phyloP scores from a whole-genome alignment of 2,329 filamentous ascomycete genomes.

The Pseudocercospora pini-densiflorae region DNA sequence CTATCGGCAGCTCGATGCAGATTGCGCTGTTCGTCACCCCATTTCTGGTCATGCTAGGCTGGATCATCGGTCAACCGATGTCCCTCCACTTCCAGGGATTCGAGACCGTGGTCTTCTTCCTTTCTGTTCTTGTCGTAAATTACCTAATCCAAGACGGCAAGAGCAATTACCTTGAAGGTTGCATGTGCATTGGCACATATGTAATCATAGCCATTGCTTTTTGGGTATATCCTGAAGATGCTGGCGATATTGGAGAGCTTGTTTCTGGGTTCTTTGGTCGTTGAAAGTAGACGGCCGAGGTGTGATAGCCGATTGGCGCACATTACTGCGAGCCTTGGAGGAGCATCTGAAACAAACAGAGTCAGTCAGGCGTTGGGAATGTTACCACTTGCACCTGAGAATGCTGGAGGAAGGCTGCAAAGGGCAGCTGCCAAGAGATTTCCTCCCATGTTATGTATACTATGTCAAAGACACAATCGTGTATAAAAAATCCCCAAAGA shows the following conservation, averaged over 20 bases:
- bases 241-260: conserved; percentile 26
- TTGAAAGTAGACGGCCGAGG: conserved; percentile 7
- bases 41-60: conserved; percentile 61
- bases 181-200: conserved; percentile 61
- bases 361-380: background rate
- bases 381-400: background rate
- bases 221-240: conserved; percentile 58
- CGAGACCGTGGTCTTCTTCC: conserved; percentile 85
- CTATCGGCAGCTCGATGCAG: conserved; percentile 59
- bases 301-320: background rate
- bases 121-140: conserved; percentile 84
- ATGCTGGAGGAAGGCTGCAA: background rate
- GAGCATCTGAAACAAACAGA: background rate
- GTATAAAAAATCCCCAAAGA: background rate
- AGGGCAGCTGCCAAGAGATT: background rate
- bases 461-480: background rate
- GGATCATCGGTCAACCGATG: conserved; percentile 59
- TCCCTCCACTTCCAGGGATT: conserved; percentile 85
- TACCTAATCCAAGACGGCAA: conserved; percentile 84
- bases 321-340: background rate
- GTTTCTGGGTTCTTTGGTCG: conserved; percentile 25
- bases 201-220: conserved; percentile 65
- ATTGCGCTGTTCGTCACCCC: conserved; percentile 64
- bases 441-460: conserved; percentile 4
- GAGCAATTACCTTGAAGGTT: conserved; percentile 85